phyloP scores from a whole-genome alignment of 2,329 filamentous ascomycete species.

The Fusarium compactum region DNA sequence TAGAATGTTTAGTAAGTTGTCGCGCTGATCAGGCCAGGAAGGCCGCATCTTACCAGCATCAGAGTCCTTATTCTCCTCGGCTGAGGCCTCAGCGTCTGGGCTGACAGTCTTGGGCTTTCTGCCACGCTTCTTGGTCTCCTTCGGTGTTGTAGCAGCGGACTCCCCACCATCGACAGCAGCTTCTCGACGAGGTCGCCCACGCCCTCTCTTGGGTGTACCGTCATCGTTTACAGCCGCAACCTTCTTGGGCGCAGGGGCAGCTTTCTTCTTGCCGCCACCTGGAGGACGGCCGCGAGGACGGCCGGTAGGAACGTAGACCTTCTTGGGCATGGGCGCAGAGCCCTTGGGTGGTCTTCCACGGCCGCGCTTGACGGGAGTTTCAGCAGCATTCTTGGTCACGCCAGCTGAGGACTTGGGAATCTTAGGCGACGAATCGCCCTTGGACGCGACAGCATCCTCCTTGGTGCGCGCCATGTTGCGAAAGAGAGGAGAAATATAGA shows the following conservation, averaged over 20 bases:
- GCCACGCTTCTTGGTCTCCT: slow-evolving; percentile 44
- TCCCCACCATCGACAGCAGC: slow-evolving; percentile 31
- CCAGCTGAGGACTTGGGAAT: slow-evolving; percentile 52
- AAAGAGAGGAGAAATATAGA: neutral
- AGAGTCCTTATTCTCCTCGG: slow-evolving; percentile 10
- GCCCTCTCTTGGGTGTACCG: slow-evolving; percentile 29
- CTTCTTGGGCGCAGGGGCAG: slow-evolving; percentile 25
- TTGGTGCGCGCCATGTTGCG: slow-evolving; percentile 51
- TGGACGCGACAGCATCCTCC: slow-evolving; percentile 45
- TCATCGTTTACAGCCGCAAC: slow-evolving; percentile 14
- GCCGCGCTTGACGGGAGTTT: slow-evolving; percentile 51
- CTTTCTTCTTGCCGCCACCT: slow-evolving; percentile 52
- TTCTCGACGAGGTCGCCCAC: slow-evolving; percentile 50
- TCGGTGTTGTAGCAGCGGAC: slow-evolving; percentile 31
- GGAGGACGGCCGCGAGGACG: slow-evolving; percentile 63
- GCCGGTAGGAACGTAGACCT: slow-evolving; percentile 55
- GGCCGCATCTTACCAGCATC: slow-evolving; percentile 6
- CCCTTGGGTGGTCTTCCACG: slow-evolving; percentile 59
- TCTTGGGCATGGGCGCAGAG: slow-evolving; percentile 41
- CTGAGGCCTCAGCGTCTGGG: slow-evolving; percentile 22
- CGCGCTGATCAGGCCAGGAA: neutral
- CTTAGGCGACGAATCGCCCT: slow-evolving; percentile 32
- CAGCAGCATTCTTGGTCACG: slow-evolving; percentile 56
- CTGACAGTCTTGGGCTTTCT: slow-evolving; percentile 46
- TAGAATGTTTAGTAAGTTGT: slow-evolving; percentile 12